These are phyloP conservation scores for Debaryomycetaceae sp. DNA, from an alignment of 1,139 yeast genomes.

Conservation along the genomic window DNA sequence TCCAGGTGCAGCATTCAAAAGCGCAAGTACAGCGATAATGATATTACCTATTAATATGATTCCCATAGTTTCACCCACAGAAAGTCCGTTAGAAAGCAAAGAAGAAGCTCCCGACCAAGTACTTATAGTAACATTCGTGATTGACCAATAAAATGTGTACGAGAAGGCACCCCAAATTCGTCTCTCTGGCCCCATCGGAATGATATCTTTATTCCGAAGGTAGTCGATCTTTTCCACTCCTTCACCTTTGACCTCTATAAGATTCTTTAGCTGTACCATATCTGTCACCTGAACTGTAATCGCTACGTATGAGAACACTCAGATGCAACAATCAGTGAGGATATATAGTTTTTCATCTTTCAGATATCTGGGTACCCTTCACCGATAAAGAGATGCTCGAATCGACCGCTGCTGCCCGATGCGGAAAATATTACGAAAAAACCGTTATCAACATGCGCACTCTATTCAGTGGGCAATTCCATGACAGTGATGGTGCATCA, in stretches of 20 bases:
- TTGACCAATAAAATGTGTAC: conserved; percentile 19
- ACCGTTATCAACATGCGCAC: too few species aligned
- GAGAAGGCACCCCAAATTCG: conserved; percentile 21
- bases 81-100: conserved; percentile 14
- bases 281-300: neutral
- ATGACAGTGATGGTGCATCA: too few species aligned
- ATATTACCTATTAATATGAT: conserved; percentile 16
- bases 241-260: conserved; percentile 1
- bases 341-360: neutral
- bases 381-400: neutral
- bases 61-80: conserved; percentile 18
- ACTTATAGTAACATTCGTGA: conserved; percentile 18
- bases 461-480: too few species aligned
- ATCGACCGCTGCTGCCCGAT: neutral
- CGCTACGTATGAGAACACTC: neutral
- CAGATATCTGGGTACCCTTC: neutral
- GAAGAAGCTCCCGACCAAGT: conserved; percentile 20
- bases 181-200: conserved; percentile 17
- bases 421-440: too few species aligned
- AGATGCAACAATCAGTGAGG: neutral
- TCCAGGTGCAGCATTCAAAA: conserved; percentile 19
- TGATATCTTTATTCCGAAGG: conserved; percentile 13
- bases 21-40: conserved; percentile 13
- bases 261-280: neutral
- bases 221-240: conserved; percentile 1